These are phyloP conservation scores for Prunus armeniaca DNA, from an alignment of 306 rosid species.

Conservation along the genomic window DNA sequence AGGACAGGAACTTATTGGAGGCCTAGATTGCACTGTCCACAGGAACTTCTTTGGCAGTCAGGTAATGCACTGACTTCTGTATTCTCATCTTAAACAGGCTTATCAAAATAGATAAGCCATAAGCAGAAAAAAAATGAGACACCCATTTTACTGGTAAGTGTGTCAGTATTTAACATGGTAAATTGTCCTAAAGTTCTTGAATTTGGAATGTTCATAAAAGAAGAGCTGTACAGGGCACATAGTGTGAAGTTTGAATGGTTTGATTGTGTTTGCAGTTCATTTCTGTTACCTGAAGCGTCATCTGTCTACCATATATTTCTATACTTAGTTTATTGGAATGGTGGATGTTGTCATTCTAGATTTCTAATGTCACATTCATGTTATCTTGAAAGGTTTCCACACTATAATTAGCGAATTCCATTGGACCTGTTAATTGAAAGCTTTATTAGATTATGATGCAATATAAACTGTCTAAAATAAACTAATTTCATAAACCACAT, in stretches of 20 bases:
- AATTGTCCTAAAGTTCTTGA: neutral
- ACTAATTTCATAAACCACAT: neutral
- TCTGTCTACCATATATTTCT: neutral
- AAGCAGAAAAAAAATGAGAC: neutral
- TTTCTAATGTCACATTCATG: neutral
- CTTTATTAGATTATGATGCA: neutral
- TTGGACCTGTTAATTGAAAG: neutral
- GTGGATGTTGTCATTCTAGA: neutral
- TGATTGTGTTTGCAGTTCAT: neutral
- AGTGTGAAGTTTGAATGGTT: neutral
- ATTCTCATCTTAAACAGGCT: neutral
- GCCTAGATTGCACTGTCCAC: constrained; percentile 93
- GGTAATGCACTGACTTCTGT: constrained; percentile 39
- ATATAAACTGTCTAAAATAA: neutral
- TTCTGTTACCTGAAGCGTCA: neutral
- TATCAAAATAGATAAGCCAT: neutral
- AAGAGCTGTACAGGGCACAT: neutral
- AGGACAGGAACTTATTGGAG: constrained; percentile 87
- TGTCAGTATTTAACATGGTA: neutral
- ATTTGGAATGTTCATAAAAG: neutral
- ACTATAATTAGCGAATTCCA: neutral
- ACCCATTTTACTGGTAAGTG: neutral
- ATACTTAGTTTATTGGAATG: neutral
- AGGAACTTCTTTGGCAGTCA: constrained; percentile 97
- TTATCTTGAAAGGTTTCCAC: neutral